These are phyloP conservation scores for Luffa acutangula DNA, from an alignment of 306 rosid species.

Conservation along the genomic window DNA sequence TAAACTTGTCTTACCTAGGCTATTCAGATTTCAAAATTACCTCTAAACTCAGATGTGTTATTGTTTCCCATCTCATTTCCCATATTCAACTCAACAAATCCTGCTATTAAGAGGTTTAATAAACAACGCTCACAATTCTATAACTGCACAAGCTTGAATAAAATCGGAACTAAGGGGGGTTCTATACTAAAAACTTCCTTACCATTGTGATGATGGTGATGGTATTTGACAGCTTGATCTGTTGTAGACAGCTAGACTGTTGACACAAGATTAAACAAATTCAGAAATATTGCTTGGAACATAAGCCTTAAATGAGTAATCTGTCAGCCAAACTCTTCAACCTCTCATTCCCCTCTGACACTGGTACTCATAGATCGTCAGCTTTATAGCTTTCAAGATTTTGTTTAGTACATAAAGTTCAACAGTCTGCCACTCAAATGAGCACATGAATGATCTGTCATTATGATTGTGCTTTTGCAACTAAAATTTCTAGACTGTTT, in stretches of 20 bases:
- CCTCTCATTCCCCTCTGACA: conserved; percentile 11
- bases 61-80: conserved; percentile 88
- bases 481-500: conserved; percentile 2
- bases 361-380: conserved; percentile 16
- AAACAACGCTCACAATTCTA: conserved; percentile 4
- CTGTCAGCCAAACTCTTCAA: conserved; percentile 28
- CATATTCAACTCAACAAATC: conserved; percentile 50
- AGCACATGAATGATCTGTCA: conserved; percentile 29
- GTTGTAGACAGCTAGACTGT: neutral
- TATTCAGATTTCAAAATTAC: conserved; percentile 21
- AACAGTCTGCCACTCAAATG: conserved; percentile 28
- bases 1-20: neutral
- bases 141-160: conserved; percentile 7
- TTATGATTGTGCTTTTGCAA: conserved; percentile 29
- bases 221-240: conserved; percentile 4
- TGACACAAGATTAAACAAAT: neutral
- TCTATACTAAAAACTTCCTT: conserved; percentile 23
- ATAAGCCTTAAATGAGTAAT: conserved; percentile 12
- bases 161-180: neutral
- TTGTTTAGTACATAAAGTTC: conserved; percentile 25
- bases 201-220: conserved; percentile 49
- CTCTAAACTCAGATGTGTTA: conserved; percentile 52
- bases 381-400: conserved; percentile 11
- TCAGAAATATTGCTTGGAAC: conserved; percentile 2
- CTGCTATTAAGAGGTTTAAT: conserved; percentile 26